Evolutionary conservation across 192 early-diverging fungal genomes (phyloP), one percentile per base, ranked within the genome.

Genomic region (Coemansia aciculifera): DNA sequence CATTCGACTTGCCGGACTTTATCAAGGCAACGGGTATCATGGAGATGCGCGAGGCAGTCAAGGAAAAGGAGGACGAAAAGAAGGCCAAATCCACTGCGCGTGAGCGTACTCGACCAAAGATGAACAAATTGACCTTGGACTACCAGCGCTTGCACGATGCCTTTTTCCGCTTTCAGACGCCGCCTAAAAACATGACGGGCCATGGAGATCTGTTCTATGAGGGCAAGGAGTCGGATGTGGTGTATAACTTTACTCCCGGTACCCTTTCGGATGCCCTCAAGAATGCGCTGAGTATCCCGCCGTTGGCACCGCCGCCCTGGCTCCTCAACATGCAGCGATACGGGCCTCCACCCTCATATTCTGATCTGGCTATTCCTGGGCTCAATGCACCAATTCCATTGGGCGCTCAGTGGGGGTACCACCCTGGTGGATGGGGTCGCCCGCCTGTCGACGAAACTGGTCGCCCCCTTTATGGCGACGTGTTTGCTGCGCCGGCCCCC

Each of bases 351-450:
- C 95, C 96, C 5, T 92, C 90, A 59, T 99, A 99, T 72, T 94
- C 95, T 2, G 89, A 87, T 63, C 77, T 99, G 31, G 90, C 90
- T 66, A 88, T 99, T 46, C 93, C 97, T 5, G 97, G 97, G 0
- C 80, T 99, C 32, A 99, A 97, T 68, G 92, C 94, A 11, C 97
- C 97, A 5, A 98, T 99, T 70, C 97, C 97, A 5, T 85, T 89
- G 36, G 97, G 95, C 8, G 96, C 95, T n/a, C 93, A 96, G 69
- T 99, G 96, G 97, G 97, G 97, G 19, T 99, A 91, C 72, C 96
- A 98, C 68, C 95, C 96, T 3, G 97, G 97, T 62, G 96, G 95
- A 54, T 94, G 93, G 93, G 93, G 93, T 11, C 86, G 87, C 68
- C 90, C 93, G 38, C 93, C 93, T 10, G 90, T 94, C 3, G 91